Conservation (phyloP, 2,329 filamentous ascomycete genomes). For the Chaetomium olivaceum region DNA sequence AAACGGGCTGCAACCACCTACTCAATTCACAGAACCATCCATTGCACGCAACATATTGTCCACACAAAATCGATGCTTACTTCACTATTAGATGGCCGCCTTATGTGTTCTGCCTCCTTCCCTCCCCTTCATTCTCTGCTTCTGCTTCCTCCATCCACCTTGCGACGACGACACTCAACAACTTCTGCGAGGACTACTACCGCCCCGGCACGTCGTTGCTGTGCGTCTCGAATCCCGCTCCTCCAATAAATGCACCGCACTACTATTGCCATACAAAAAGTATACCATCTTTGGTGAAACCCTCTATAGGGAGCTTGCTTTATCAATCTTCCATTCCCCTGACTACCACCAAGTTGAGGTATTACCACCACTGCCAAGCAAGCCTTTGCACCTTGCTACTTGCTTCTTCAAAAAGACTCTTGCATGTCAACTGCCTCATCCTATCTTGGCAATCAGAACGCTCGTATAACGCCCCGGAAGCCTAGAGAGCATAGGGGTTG, state of each 20-base stretch:
- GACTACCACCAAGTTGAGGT: background rate
- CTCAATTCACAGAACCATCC: background rate
- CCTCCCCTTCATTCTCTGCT: background rate
- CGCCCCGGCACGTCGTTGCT: constrained; percentile 7
- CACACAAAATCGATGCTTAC: constrained; percentile 5
- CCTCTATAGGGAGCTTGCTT: constrained; percentile 14
- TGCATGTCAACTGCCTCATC: background rate
- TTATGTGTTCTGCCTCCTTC: constrained; percentile 16
- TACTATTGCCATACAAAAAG: constrained; percentile 17
- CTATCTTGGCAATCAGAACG: background rate
- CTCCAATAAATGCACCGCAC: constrained; percentile 19
- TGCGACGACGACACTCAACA: constrained; percentile 12
- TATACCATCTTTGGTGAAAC: constrained; percentile 20
- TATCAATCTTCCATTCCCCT: constrained; percentile 23
- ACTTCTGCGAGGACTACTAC: background rate
- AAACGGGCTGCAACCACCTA: constrained; percentile 15
- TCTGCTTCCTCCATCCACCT: background rate
- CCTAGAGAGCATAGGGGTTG: constrained; percentile 70
- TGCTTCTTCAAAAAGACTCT: background rate
- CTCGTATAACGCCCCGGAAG: background rate
- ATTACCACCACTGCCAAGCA: background rate
- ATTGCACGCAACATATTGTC: background rate
- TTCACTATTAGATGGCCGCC: constrained; percentile 21
- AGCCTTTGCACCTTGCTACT: background rate
- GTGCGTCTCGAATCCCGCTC: background rate